Conservation (phyloP, 345 rosid species). For the Abelmoschus esculentus region DNA sequence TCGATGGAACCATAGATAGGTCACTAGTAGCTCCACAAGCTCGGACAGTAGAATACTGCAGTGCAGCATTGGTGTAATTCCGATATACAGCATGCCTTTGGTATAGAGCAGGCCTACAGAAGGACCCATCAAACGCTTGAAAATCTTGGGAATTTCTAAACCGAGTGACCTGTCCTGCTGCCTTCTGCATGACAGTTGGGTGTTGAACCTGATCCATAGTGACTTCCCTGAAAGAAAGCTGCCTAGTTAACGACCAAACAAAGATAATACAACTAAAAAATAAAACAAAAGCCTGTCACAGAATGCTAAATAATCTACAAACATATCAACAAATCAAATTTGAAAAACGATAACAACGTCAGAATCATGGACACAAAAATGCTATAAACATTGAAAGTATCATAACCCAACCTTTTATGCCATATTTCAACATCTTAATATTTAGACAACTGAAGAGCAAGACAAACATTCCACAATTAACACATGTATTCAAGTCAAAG, state of each 20-base stretch:
- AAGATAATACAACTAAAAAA: background rate
- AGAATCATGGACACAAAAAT: background rate
- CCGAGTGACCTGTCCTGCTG: background rate
- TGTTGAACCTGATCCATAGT: background rate
- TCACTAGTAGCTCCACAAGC: background rate
- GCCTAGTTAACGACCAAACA: background rate
- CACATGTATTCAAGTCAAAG: too few species aligned
- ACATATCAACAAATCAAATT: background rate
- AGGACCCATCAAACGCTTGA: background rate
- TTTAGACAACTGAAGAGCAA: too few species aligned
- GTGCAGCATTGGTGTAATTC: background rate
- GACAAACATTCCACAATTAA: too few species aligned
- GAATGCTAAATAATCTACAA: background rate
- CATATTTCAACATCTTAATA: too few species aligned
- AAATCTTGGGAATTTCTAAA: background rate
- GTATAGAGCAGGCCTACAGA: background rate
- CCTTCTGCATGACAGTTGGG: background rate
- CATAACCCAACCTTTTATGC: too few species aligned
- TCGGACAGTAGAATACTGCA: background rate
- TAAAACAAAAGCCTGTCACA: background rate
- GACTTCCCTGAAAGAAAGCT: background rate
- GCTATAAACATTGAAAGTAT: too few species aligned
- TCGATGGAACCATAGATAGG: background rate
- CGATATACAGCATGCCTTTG: background rate
- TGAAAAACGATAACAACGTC: background rate